These are phyloP conservation scores for Septoria linicola DNA, from an alignment of 2,329 filamentous ascomycete genomes.

Conservation along the genomic window DNA sequence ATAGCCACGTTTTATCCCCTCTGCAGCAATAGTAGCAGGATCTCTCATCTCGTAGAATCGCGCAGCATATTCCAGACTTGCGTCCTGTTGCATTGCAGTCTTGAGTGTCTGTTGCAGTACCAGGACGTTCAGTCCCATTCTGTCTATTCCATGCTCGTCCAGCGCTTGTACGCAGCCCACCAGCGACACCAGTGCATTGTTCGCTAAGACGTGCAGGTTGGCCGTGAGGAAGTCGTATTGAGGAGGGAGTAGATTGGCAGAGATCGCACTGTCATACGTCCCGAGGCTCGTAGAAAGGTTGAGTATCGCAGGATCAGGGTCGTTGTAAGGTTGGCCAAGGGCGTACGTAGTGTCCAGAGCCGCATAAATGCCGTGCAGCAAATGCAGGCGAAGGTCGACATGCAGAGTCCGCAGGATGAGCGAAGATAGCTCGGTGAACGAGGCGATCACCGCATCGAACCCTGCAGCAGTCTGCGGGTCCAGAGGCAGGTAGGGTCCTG, in stretches of 20 bases:
- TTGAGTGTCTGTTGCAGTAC: constrained; percentile 96
- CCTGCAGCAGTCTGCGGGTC: constrained; percentile 80
- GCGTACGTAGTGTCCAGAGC: constrained; percentile 51
- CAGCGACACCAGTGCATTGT: constrained; percentile 68
- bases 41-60: constrained; percentile 69
- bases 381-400: constrained; percentile 81
- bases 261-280: constrained; percentile 80
- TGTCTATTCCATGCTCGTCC: constrained; percentile 78
- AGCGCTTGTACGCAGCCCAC: constrained; percentile 75
- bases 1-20: constrained; percentile 35
- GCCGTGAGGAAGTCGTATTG: constrained; percentile 72
- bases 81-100: constrained; percentile 71
- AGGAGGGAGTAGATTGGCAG: constrained; percentile 66
- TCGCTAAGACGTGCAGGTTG: constrained; percentile 75
- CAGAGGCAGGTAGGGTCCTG: constrained; percentile 78
- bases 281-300: constrained; percentile 79
- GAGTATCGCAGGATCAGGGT: constrained; percentile 78
- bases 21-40: constrained; percentile 42
- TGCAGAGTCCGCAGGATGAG: constrained; percentile 83
- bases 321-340: constrained; percentile 68
- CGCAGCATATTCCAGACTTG: constrained; percentile 62
- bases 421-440: constrained; percentile 75
- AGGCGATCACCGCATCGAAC: constrained; percentile 83
- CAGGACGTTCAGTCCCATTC: constrained; percentile 89
- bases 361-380: constrained; percentile 72